Evolutionary conservation across 371 early-diverging fungal species (phyloP).

Genomic region (Mortierella sp.): DNA sequence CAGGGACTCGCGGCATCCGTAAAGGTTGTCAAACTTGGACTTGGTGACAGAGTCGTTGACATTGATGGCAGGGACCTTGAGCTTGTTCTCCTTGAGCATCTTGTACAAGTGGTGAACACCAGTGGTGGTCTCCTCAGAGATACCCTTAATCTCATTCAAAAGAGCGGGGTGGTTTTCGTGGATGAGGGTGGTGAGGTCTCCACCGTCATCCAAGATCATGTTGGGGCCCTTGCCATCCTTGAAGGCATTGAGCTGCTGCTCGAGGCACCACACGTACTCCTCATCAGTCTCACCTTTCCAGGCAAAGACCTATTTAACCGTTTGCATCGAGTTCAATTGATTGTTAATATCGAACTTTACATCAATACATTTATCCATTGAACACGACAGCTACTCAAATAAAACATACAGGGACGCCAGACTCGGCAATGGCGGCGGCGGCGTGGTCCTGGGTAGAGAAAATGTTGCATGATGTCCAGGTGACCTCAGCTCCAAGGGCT

Average conservation of each 20-base stretch:
- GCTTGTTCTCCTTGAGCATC: slow-evolving; percentile 94
- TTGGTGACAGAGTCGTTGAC: slow-evolving; percentile 99
- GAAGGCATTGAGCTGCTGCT: slow-evolving; percentile 94
- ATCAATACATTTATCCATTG: background rate
- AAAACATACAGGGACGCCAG: slow-evolving; percentile 76
- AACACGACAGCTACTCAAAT: background rate
- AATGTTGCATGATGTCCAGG: slow-evolving; percentile 99
- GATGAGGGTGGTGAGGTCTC: slow-evolving; percentile 97
- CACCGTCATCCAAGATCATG: slow-evolving; percentile 99
- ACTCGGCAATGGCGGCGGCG: slow-evolving; percentile 88
- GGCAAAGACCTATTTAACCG: slow-evolving; percentile 69
- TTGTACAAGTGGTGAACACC: slow-evolving; percentile 99
- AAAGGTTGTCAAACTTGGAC: slow-evolving; percentile 99
- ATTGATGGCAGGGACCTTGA: slow-evolving; percentile 99
- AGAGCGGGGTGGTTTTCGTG: slow-evolving; percentile 96
- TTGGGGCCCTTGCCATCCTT: slow-evolving; percentile 95
- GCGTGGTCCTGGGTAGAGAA: slow-evolving; percentile 99
- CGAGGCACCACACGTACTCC: slow-evolving; percentile 95
- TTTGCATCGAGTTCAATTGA: background rate
- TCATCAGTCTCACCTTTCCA: slow-evolving; percentile 98
- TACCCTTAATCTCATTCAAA: slow-evolving; percentile 86
- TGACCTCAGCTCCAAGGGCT: slow-evolving; percentile 96
- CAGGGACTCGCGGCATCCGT: slow-evolving; percentile 99
- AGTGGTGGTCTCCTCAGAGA: slow-evolving; percentile 99
- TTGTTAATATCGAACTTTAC: background rate